Percentiles rank a stretch among this genome's conserved stretches.
These are phyloP conservation scores for Gossypium raimondii DNA, from an alignment of 345 rosid species.

Conservation along the genomic window DNA sequence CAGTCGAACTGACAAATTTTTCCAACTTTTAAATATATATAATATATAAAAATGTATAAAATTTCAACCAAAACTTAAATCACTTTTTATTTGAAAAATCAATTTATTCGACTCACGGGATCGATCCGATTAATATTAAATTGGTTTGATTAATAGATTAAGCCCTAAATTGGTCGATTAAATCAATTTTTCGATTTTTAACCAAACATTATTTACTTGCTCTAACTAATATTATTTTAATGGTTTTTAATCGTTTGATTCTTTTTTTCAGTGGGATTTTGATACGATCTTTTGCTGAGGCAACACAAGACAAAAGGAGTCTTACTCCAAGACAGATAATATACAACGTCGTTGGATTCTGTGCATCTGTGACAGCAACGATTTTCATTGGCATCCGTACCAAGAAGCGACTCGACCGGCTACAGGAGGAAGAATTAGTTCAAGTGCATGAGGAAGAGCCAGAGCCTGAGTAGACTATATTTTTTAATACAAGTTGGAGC, in stretches of 20 bases:
- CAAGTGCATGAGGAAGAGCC: not conserved
- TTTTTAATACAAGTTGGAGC: not conserved
- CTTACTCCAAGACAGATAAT: not conserved
- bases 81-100: too few species aligned
- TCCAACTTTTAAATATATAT: too few species aligned
- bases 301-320: conserved; percentile 13
- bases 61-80: too few species aligned
- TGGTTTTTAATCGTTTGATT: not conserved
- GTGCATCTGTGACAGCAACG: not conserved
- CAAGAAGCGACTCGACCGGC: not conserved
- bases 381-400: conserved; percentile 3
- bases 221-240: too few species aligned
- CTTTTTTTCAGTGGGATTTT: conserved; percentile 24
- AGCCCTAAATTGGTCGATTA: too few species aligned
- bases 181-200: too few species aligned
- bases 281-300: conserved; percentile 25
- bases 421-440: not conserved
- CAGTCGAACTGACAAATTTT: too few species aligned
- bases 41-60: too few species aligned
- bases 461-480: not conserved
- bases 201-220: too few species aligned
- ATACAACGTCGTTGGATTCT: conserved; percentile 5
- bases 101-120: too few species aligned
- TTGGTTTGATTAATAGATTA: too few species aligned
- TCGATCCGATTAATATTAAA: too few species aligned